A percentile compares a stretch with the other conserved stretches of the same genome.
phyloP scores from a whole-genome alignment of 2,329 filamentous ascomycete genomes.

The Pseudogymnoascus sp. region DNA sequence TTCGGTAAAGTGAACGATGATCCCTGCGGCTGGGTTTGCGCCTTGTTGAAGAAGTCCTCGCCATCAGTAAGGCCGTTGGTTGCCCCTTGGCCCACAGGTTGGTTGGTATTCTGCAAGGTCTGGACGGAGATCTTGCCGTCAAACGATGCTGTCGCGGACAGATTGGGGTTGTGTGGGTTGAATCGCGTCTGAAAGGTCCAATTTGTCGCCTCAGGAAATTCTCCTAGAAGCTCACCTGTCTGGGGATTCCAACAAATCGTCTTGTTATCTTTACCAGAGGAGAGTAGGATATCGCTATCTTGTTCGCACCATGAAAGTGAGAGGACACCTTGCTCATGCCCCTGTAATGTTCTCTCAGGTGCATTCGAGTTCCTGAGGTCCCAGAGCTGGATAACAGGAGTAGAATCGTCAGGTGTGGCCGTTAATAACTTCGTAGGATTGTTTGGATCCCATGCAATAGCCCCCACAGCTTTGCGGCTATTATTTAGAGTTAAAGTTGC shows the following conservation, averaged over 20 bases:
- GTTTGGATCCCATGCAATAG: conserved; percentile 95
- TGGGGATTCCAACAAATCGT: conserved; percentile 95
- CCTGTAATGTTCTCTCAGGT: conserved; percentile 77
- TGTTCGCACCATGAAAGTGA: conserved; percentile 94
- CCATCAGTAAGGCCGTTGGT: conserved; percentile 68
- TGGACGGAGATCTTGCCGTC: conserved; percentile 94
- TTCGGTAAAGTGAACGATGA: conserved; percentile 80
- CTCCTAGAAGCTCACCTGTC: conserved; percentile 77
- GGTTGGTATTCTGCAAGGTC: conserved; percentile 88
- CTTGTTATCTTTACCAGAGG: conserved; percentile 92
- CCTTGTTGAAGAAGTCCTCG: conserved; percentile 94
- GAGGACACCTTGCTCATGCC: conserved; percentile 89
- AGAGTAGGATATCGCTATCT: conserved; percentile 80
- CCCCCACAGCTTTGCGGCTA: conserved; percentile 86
- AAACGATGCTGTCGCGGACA: conserved; percentile 92
- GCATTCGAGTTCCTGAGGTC: conserved; percentile 93
- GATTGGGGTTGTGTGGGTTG: conserved; percentile 84
- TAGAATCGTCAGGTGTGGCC: conserved; percentile 79
- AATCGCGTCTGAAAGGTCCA: conserved; percentile 97
- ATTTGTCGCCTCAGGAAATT: conserved; percentile 96
- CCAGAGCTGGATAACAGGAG: conserved; percentile 86
- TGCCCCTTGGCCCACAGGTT: conserved; percentile 57
- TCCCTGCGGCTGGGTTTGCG: conserved; percentile 82
- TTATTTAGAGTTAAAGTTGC: conserved; percentile 92
- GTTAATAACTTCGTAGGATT: conserved; percentile 92